Evolutionary conservation across 2,329 filamentous ascomycete genomes (phyloP), one percentile per base, ranked within the genome.

Genomic region (Coleophoma cylindrospora): DNA sequence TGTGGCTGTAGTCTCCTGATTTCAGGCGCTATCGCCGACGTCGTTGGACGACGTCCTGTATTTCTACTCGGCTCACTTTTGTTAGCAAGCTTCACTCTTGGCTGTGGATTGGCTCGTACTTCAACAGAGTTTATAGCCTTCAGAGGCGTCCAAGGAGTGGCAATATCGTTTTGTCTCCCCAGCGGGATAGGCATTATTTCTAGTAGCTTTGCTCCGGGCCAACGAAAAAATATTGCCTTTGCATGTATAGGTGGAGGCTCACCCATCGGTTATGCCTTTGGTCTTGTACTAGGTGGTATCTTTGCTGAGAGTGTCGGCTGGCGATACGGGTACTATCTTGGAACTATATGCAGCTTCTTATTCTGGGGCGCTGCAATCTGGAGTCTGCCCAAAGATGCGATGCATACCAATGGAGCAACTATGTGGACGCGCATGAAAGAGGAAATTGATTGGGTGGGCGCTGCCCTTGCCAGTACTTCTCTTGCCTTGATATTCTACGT

Each of bases 241-340:
- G 70, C 74, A 0, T 68, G 66, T 7, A 64, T 79, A 57, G 75
- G 76, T 3, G 66, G 69, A 4, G 70, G 71, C 1, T 73, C 76
- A 51, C 74, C 75, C 0, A 56, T 79, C 6, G 77, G 77, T 0
- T 80, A 76, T 48, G 69, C 67, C 0, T 51, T 79, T 0, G 76
- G 77, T 0, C 65, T 80, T 4, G 67, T 74, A 0, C 63, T 81
- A 3, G 73, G 75, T 33, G 76, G 76, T 53, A 53, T 77, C 0
- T 68, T 80, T 34, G 63, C 69, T 2, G 68, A 74, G 34, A 69
- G 66, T 0, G 68, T 75, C 45, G 74, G 75, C 3, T 81, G 77
- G 77, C 60, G 76, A 44, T 70, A 66, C 52, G 76, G 73, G 0
- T 81, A 73, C 55, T 72, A 77, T 52, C 64, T 76, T 2, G 62